Conservation (phyloP, 768 basidiomycete genomes). For the Pluteus cervinus region DNA sequence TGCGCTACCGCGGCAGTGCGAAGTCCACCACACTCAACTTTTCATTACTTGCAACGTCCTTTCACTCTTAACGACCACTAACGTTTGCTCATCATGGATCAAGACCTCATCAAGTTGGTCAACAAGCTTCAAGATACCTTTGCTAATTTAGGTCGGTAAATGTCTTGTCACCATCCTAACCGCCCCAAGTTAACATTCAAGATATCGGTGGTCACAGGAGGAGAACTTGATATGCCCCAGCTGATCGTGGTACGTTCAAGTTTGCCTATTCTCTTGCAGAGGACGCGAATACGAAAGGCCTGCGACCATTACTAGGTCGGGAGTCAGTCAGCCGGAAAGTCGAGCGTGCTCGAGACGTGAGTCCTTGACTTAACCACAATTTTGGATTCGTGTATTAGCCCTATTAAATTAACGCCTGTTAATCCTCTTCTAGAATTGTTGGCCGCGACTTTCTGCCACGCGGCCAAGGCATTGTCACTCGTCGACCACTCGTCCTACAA, state of each 20-base stretch:
- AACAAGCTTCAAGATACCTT: conserved; percentile 95
- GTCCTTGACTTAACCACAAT: conserved; percentile 20
- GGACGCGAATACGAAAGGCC: conserved; percentile 9
- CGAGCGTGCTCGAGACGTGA: conserved; percentile 92
- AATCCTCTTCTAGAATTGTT: conserved; percentile 63
- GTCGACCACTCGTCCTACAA: conserved; percentile 92
- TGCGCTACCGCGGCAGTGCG: no score
- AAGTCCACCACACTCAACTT: no score
- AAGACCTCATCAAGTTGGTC: conserved; percentile 89
- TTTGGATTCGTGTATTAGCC: conserved; percentile 3
- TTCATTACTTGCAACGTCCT: no score
- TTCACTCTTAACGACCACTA: no score
- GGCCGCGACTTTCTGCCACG: conserved; percentile 88
- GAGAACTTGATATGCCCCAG: conserved; percentile 91
- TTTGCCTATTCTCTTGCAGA: conserved; percentile 1
- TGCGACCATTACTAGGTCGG: conserved; percentile 58
- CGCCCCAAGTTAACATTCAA: conserved; percentile 10
- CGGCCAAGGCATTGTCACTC: conserved; percentile 92
- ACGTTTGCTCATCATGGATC: conserved; percentile 61
- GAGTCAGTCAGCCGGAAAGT: conserved; percentile 95
- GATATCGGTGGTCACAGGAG: conserved; percentile 41
- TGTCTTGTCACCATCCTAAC: conserved; percentile 9
- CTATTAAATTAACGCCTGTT: conserved; percentile 2
- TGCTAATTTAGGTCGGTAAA: conserved; percentile 69
- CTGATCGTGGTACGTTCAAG: conserved; percentile 68